A percentile compares a stretch with the other conserved stretches of the same genome.
Conservation (phyloP, 106 monocot species). For the Phalaenopsis equestris region DNA sequence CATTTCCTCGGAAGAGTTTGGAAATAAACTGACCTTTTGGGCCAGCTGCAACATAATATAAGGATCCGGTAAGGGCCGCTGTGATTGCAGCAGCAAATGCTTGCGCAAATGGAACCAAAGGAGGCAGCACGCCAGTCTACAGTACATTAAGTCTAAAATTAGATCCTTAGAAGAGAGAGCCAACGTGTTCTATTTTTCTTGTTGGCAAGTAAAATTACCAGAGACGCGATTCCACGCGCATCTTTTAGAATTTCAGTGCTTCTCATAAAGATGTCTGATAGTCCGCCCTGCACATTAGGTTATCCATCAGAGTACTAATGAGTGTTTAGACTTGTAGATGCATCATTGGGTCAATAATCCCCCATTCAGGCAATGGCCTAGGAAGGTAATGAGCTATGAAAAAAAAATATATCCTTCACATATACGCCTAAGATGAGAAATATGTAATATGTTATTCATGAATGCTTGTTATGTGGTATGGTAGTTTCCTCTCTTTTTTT, state of each 20-base stretch:
- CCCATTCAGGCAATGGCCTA: too few species aligned
- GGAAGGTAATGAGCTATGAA: too few species aligned
- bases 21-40: slow-evolving; percentile 35
- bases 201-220: slow-evolving; percentile 34
- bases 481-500: too few species aligned
- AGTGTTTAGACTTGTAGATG: too few species aligned
- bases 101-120: slow-evolving; percentile 94
- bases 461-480: too few species aligned
- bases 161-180: not conserved
- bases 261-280: slow-evolving; percentile 73
- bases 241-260: slow-evolving; percentile 79
- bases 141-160: slow-evolving; percentile 4
- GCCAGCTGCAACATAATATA: slow-evolving; percentile 61
- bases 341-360: too few species aligned
- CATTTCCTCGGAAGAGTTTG: not conserved
- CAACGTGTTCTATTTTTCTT: too few species aligned
- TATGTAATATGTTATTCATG: too few species aligned
- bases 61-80: slow-evolving; percentile 73
- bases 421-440: too few species aligned
- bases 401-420: too few species aligned
- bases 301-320: too few species aligned
- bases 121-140: slow-evolving; percentile 81
- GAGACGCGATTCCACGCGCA: slow-evolving; percentile 75
- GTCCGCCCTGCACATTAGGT: slow-evolving; percentile 37
- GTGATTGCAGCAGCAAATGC: slow-evolving; percentile 95